Evolutionary conservation across 257 asterid genomes (phyloP), one percentile per base, ranked within the genome.

Genomic region (Solanum appendiculatum): DNA sequence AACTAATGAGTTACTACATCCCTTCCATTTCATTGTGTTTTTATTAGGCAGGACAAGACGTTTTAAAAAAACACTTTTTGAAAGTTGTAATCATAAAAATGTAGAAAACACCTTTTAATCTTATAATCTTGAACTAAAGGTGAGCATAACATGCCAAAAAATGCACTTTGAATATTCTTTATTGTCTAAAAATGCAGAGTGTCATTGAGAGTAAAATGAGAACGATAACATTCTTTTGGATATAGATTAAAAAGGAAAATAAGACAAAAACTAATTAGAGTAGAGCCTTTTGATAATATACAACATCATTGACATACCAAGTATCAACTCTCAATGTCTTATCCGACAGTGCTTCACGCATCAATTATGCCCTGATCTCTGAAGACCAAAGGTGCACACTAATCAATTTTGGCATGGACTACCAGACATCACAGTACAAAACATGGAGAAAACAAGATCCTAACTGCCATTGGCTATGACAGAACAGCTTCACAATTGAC

Each of bases 401-500:
- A 14, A 14, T 42, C n/a, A 77, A 7, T 77, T 15, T 20, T 27
- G 39, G 63, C 25, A 27, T 27, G 68, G 85, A 48, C 68, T 80
- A 46, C 31, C 44, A 48, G 85, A 29, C 68, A 46, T 80, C 66
- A 80, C 68, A 48, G 68, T 16, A 27, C 27, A 5, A 78, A 27
- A 40, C 37, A 25, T 15, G 39, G 15, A 44, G 10, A 44, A 25
- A 80, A 78, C 27, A 78, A 15, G 37, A 46, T 46, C 20, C 60
- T 8, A 3, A 46, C n/a, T 77, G 83, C 83, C 18, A 80, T 46
- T 48, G 6, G 66, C 85, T 80, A 80, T 80, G 85, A 58, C 42
- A 46, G 77, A 84, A 91, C 94, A 83, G 95, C 90, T 91, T 93
- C 95, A 82, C 89, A 89, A 54, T 25, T 78, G 75, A 69, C 74